Conservation (phyloP, 768 basidiomycete genomes). For the Hygrophorus pudorinus region DNA sequence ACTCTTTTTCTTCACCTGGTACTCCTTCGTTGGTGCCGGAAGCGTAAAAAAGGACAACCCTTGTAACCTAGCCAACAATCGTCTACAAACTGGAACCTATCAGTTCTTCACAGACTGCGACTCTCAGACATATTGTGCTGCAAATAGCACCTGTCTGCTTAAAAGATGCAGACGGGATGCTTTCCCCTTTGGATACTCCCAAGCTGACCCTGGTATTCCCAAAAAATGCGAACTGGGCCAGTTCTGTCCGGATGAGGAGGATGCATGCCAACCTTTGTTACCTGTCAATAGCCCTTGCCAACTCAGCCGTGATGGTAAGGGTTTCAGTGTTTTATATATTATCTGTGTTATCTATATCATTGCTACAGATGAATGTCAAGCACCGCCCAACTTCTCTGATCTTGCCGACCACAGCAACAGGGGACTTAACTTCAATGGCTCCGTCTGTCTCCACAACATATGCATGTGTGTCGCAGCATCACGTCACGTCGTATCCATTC, state of each 20-base stretch:
- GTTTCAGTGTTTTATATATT: conserved; percentile 9
- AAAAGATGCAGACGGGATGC: conserved; percentile 71
- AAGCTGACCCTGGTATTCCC: conserved; percentile 36
- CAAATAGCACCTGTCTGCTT: conserved; percentile 41
- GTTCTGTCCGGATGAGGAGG: conserved; percentile 83
- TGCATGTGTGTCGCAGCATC: conserved; percentile 55
- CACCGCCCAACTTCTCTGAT: conserved; percentile 54
- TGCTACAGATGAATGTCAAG: conserved; percentile 61
- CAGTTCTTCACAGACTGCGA: conserved; percentile 77
- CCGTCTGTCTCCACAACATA: conserved; percentile 70
- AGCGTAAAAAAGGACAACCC: conserved; percentile 30
- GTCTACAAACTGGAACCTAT: conserved; percentile 67
- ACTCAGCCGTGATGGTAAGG: conserved; percentile 85
- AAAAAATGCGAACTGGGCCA: conserved; percentile 46
- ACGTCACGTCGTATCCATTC: neutral
- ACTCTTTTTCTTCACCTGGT: conserved; percentile 42
- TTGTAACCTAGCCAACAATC: conserved; percentile 49
- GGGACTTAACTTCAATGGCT: conserved; percentile 71
- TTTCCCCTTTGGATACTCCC: conserved; percentile 61
- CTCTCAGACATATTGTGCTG: conserved; percentile 54
- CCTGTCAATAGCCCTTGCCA: conserved; percentile 64
- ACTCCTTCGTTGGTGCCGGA: conserved; percentile 35
- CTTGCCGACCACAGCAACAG: conserved; percentile 54
- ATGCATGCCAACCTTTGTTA: conserved; percentile 51
- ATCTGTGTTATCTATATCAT: neutral